Conservation (phyloP, 768 basidiomycete species). For the Boletus insuetus region DNA sequence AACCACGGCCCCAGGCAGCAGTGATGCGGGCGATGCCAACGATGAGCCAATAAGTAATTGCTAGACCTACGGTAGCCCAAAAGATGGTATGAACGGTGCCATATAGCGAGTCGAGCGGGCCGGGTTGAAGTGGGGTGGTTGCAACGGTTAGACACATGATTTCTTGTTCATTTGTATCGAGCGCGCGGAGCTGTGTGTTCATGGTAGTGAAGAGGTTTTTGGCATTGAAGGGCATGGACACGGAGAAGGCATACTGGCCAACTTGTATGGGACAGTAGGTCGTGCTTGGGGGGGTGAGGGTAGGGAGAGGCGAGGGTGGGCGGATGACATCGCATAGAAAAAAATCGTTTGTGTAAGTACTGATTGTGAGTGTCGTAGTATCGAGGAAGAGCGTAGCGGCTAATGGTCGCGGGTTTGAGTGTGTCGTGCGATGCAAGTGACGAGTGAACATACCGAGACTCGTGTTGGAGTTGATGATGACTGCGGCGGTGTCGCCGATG, state of each 20-base stretch:
- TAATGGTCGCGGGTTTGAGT: slow-evolving; percentile 9
- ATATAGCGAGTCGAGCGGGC: slow-evolving; percentile 53
- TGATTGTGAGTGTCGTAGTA: slow-evolving; percentile 75
- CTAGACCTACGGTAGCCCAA: slow-evolving; percentile 70
- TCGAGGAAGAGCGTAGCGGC: slow-evolving; percentile 86
- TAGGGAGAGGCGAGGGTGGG: slow-evolving; percentile 69
- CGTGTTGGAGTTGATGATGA: slow-evolving; percentile 58
- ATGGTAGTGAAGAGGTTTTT: slow-evolving; percentile 80
- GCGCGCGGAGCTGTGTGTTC: slow-evolving; percentile 78
- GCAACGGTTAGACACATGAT: slow-evolving; percentile 78
- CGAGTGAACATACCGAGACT: slow-evolving; percentile 55
- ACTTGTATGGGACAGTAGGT: slow-evolving; percentile 74
- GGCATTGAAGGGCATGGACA: slow-evolving; percentile 62
- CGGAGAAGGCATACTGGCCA: slow-evolving; percentile 80
- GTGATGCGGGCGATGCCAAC: slow-evolving; percentile 76
- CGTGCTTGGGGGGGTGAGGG: slow-evolving; percentile 33
- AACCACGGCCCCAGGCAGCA: slow-evolving; percentile 82
- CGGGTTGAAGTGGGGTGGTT: slow-evolving; percentile 72
- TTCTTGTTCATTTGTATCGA: slow-evolving; percentile 82
- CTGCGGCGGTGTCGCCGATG: slow-evolving; percentile 58
- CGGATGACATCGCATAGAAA: slow-evolving; percentile 79
- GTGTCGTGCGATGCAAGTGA: not conserved
- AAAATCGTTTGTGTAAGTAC: slow-evolving; percentile 64
- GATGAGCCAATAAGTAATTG: slow-evolving; percentile 79
- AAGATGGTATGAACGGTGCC: slow-evolving; percentile 67